These are phyloP conservation scores for Tylopilus rubrobrunneus DNA, from an alignment of 768 basidiomycete genomes.

Conservation along the genomic window DNA sequence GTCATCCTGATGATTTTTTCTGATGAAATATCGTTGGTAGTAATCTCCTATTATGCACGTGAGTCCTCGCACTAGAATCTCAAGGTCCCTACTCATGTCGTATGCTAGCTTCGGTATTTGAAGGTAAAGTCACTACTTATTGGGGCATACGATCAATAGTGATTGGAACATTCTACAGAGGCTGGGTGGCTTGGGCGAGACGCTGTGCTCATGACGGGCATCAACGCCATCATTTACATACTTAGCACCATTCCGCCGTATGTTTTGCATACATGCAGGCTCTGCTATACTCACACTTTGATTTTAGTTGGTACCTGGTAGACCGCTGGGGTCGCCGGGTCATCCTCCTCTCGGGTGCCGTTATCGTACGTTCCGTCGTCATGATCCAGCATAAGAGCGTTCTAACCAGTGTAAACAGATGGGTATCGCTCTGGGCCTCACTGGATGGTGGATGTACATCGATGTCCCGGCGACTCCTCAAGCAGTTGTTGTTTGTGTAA, in stretches of 20 bases:
- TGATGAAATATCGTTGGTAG: conserved; percentile 36
- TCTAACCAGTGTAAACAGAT: conserved; percentile 46
- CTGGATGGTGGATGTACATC: conserved; percentile 93
- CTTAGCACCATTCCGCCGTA: conserved; percentile 81
- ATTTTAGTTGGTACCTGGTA: conserved; percentile 83
- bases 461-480: conserved; percentile 82
- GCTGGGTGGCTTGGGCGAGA: conserved; percentile 95
- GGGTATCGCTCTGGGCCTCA: conserved; percentile 73
- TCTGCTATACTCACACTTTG: conserved; percentile 5
- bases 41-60: conserved; percentile 95
- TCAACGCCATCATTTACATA: conserved; percentile 81
- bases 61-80: conserved; percentile 30
- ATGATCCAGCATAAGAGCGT: not conserved
- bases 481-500: conserved; percentile 84
- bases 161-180: conserved; percentile 43
- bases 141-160: not conserved
- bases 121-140: conserved; percentile 48
- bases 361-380: conserved; percentile 49
- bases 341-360: conserved; percentile 84
- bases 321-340: conserved; percentile 87
- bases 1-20: conserved; percentile 1
- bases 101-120: conserved; percentile 76
- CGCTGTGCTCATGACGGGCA: conserved; percentile 93
- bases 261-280: conserved; percentile 24
- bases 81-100: conserved; percentile 8